Base-by-base conservation (phyloP, 306 rosid species). In the Dalbergia cultrata region DNA sequence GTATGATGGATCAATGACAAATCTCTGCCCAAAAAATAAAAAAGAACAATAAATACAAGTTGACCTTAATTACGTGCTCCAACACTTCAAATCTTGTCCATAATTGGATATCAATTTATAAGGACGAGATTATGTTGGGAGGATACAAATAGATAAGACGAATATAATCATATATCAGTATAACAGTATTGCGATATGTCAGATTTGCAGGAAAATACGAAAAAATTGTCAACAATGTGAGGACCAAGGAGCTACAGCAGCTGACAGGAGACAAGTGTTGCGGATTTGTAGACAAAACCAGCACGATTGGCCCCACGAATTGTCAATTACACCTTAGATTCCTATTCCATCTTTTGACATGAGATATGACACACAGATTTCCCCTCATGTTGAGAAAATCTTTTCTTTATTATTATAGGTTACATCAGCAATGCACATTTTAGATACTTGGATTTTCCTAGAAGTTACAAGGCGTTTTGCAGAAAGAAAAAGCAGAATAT, bases 341-440 rank as follows among this genome's bases (percentile, higher is more conserved):
- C 87, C 83, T 80, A 34, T 66, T 81, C 81, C 49, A 54, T 80
- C 83, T 84, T 83, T 83, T 79, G 80, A 78, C 81, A 81, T 50
- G 67, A 65, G 80, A 84, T 90, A 69, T 83, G 77, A 87, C 87
- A 72, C 56, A 70, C 84, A 72, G 84, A 89, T 83, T 83, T 78
- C 59, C 86, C 74, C 81, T 81, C 80, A 65, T 73, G 75, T 70
- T 80, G 76, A 80, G 87, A 81, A 85, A 85, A 85, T 83, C 84
- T 74, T 61, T 76, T 89, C 73, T 89, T 92, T 92, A 92, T 93
- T 88, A 81, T 72, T 79, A 86, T 80, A 86, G 81, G 84, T 85
- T 95, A 90, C 92, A 87, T 87, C 85, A 87, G 79, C 89, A 90
- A 91, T 86, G 87, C 87, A 82, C 91, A 86, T 89, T 86, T 86